phyloP scores from a whole-genome alignment of 305 asterid genomes.

The Solanum hybrid region DNA sequence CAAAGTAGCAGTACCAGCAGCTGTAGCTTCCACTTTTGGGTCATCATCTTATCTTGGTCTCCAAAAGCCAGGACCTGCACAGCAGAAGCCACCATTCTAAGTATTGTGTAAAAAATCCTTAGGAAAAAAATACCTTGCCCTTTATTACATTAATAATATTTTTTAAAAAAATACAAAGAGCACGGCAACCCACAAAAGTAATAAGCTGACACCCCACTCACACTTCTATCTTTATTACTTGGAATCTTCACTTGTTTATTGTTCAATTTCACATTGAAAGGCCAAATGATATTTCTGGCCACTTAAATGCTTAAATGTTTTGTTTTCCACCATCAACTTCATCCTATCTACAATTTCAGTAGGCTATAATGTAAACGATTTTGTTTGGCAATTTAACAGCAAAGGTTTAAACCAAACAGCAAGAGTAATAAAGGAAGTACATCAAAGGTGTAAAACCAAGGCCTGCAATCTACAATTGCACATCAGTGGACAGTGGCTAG shows the following conservation, averaged over 20 bases:
- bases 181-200: not conserved
- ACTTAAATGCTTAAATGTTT: not conserved
- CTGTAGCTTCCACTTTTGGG: not conserved
- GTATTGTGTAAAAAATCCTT: not conserved
- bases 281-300: not conserved
- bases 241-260: not conserved
- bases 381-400: not conserved
- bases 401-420: not conserved
- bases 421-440: not conserved
- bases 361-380: not conserved
- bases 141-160: not conserved
- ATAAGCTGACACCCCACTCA: not conserved
- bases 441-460: not conserved
- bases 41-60: conserved; percentile 11
- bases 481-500: not conserved
- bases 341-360: not conserved
- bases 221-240: not conserved
- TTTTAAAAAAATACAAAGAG: not conserved
- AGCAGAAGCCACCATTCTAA: not conserved
- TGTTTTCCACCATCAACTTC: not conserved
- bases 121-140: not conserved
- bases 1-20: not conserved
- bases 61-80: conserved; percentile 13
- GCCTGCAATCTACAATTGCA: not conserved
- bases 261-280: conserved; percentile 3